Percentiles rank a stretch among this genome's conserved stretches.
Conservation (phyloP, 768 basidiomycete species). For the Termitomyces titanicus region DNA sequence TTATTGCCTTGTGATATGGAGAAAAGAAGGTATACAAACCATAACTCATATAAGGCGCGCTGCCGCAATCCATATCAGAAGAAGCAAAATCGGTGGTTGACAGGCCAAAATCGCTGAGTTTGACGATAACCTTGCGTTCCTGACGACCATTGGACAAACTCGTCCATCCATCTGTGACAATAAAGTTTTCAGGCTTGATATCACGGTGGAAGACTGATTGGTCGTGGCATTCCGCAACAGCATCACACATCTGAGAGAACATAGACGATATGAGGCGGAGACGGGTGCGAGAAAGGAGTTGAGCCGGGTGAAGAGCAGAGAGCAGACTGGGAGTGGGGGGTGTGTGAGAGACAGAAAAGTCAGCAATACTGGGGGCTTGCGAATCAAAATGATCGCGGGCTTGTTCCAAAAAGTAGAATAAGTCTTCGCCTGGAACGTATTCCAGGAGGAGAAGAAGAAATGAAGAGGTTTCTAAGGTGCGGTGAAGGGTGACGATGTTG, state of each 20-base stretch:
- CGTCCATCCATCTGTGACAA: constrained; percentile 79
- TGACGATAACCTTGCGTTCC: constrained; percentile 91
- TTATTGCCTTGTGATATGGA: constrained; percentile 8
- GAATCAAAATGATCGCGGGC: constrained; percentile 81
- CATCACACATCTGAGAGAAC: constrained; percentile 99
- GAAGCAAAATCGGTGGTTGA: constrained; percentile 87
- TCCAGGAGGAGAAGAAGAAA: constrained; percentile 93
- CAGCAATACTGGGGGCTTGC: constrained; percentile 34
- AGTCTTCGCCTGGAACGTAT: constrained; percentile 94
- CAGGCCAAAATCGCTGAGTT: constrained; percentile 95
- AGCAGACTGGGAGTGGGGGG: constrained; percentile 94
- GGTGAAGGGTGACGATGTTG: constrained; percentile 93
- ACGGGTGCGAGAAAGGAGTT: constrained; percentile 82
- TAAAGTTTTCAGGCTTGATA: constrained; percentile 99
- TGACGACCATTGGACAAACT: constrained; percentile 50
- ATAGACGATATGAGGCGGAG: constrained; percentile 93
- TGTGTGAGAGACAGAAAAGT: constrained; percentile 53
- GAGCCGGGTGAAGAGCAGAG: constrained; percentile 72
- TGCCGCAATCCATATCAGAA: constrained; percentile 97
- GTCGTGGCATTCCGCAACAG: constrained; percentile 91
- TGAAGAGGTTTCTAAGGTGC: constrained; percentile 87
- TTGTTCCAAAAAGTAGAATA: constrained; percentile 98
- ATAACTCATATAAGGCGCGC: constrained; percentile 98
- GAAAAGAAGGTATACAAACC: constrained; percentile 45
- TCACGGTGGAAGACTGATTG: constrained; percentile 92